Evolutionary conservation across 106 monocot species (phyloP).

Genomic region (Posidonia australis): DNA sequence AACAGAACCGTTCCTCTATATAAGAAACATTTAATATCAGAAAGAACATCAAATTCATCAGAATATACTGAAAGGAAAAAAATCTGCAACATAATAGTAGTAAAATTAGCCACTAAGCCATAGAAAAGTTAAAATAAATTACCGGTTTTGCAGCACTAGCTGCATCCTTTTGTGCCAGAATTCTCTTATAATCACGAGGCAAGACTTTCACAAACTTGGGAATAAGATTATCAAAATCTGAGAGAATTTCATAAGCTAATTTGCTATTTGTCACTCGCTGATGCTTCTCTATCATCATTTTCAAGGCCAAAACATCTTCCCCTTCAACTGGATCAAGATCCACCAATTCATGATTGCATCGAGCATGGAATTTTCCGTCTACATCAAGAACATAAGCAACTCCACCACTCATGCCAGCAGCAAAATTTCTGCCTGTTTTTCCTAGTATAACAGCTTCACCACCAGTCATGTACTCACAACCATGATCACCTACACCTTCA

Average conservation of each 20-base stretch:
- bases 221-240: conserved; percentile 48
- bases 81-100: background rate
- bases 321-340: conserved; percentile 78
- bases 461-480: conserved; percentile 98
- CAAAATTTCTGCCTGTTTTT: conserved; percentile 93
- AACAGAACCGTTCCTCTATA: too few species aligned
- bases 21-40: too few species aligned
- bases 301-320: conserved; percentile 53
- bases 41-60: background rate
- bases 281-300: conserved; percentile 83
- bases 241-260: conserved; percentile 49
- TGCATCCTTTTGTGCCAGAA: conserved; percentile 40
- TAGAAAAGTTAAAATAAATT: background rate
- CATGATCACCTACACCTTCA: conserved; percentile 96
- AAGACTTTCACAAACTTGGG: conserved; percentile 80
- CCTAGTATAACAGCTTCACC: conserved; percentile 77
- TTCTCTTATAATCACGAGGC: conserved; percentile 80
- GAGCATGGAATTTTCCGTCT: conserved; percentile 48
- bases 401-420: conserved; percentile 97
- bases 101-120: background rate
- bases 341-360: conserved; percentile 69
- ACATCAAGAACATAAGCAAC: conserved; percentile 75
- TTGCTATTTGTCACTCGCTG: conserved; percentile 55
- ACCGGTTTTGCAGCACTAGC: conserved; percentile 49
- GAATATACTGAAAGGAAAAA: background rate